Evolutionary conservation across 768 basidiomycete genomes (phyloP).

Genomic region (Coprinellus micaceus): DNA sequence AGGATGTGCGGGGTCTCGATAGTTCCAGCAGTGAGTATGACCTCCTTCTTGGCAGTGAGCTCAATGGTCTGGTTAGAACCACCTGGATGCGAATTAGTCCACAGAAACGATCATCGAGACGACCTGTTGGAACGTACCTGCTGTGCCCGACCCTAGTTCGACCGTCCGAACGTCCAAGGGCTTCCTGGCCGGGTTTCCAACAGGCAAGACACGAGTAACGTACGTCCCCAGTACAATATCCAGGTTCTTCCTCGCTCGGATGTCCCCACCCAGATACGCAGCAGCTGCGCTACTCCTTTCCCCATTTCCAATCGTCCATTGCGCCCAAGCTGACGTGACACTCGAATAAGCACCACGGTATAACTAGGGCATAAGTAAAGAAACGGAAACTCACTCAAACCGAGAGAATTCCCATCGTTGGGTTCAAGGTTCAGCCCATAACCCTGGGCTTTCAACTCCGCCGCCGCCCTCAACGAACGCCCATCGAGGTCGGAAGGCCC

Average conservation of each 20-base stretch:
- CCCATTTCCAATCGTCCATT: constrained; percentile 24
- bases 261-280: constrained; percentile 24
- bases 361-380: too few relatives aligned
- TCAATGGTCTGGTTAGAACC: not conserved
- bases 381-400: too few relatives aligned
- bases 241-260: constrained; percentile 14
- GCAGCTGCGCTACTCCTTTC: constrained; percentile 25
- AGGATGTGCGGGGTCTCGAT: constrained; percentile 24
- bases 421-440: too few relatives aligned
- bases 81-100: not conserved
- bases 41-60: constrained; percentile 23
- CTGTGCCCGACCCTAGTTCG: constrained; percentile 4
- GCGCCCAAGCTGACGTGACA: constrained; percentile 26
- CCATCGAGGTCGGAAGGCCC: too few relatives aligned
- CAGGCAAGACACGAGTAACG: constrained; percentile 15
- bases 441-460: too few relatives aligned
- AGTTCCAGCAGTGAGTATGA: constrained; percentile 28
- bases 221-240: constrained; percentile 15
- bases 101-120: not conserved
- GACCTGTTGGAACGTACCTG: too few relatives aligned
- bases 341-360: too few relatives aligned
- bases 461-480: too few relatives aligned
- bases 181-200: not conserved
- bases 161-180: constrained; percentile 13
- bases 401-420: too few relatives aligned